Evolutionary conservation across 306 rosid genomes (phyloP).

Genomic region (Trifolium fragiferum): DNA sequence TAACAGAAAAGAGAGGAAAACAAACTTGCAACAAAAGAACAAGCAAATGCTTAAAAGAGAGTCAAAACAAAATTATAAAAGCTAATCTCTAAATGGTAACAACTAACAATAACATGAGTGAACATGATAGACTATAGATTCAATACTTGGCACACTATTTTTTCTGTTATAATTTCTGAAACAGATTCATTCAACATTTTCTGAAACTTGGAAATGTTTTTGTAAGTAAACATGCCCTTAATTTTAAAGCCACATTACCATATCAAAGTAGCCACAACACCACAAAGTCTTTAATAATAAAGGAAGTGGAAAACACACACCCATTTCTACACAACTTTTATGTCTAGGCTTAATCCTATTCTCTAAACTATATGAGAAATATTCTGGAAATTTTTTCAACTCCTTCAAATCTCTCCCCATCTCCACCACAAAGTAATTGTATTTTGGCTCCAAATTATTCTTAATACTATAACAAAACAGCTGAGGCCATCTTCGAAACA

Average conservation of each 20-base stretch:
- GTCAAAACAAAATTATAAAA: no score
- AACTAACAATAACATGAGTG: no score
- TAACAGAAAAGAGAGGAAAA: no score
- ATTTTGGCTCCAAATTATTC: conserved; percentile 78
- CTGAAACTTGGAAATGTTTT: no score
- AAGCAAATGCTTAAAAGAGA: no score
- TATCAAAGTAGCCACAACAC: conserved; percentile 3
- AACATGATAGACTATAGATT: no score
- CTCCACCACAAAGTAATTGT: conserved; percentile 82
- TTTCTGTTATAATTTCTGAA: no score
- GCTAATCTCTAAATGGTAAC: no score
- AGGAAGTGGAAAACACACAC: conserved; percentile 82
- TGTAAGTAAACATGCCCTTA: neutral
- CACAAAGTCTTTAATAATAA: conserved; percentile 64
- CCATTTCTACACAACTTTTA: conserved; percentile 76
- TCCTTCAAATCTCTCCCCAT: conserved; percentile 93
- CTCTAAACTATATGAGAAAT: conserved; percentile 89
- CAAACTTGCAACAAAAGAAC: no score
- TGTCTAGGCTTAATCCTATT: conserved; percentile 87
- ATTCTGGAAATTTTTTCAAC: conserved; percentile 79
- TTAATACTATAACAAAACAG: conserved; percentile 75
- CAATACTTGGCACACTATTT: no score
- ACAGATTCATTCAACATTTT: no score
- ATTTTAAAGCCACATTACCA: neutral
- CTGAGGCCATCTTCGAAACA: conserved; percentile 86